Percentiles rank a stretch among this genome's conserved stretches.
Evolutionary conservation across 2,329 filamentous ascomycete species (phyloP).

Genomic region (Cordyceps javanica): DNA sequence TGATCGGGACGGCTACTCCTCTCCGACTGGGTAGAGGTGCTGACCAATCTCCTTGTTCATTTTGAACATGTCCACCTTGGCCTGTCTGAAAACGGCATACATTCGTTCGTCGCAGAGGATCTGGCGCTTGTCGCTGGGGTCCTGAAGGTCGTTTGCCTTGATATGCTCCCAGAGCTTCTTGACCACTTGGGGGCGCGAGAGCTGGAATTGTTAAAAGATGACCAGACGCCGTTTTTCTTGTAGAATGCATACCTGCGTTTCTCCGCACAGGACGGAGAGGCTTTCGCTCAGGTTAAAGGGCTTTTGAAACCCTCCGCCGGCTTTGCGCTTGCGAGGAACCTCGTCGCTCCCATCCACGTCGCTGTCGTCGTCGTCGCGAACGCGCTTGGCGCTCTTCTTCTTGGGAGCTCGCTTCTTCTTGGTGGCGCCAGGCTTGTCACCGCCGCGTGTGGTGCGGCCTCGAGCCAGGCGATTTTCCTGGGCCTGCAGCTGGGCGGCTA

Average conservation of each 20-base stretch:
- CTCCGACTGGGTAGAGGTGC: conserved; percentile 81
- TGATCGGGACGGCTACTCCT: conserved; percentile 36
- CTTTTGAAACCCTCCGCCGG: conserved; percentile 90
- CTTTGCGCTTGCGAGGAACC: conserved; percentile 64
- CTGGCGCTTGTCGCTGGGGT: conserved; percentile 84
- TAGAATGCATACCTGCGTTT: conserved; percentile 49
- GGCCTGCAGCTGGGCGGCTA: conserved; percentile 83
- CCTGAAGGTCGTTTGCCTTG: conserved; percentile 80
- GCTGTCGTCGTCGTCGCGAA: conserved; percentile 73
- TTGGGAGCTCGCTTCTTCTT: conserved; percentile 63
- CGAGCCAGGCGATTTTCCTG: conserved; percentile 72
- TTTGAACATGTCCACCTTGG: conserved; percentile 95
- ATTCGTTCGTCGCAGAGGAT: conserved; percentile 90
- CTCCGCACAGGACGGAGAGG: conserved; percentile 64
- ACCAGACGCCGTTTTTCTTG: background rate
- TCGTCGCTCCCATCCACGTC: conserved; percentile 60
- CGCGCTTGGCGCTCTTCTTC: conserved; percentile 71
- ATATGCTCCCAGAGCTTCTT: conserved; percentile 97
- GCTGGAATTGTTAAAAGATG: conserved; percentile 36
- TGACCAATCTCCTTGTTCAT: conserved; percentile 96
- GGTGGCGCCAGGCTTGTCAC: conserved; percentile 47
- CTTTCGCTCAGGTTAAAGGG: conserved; percentile 68
- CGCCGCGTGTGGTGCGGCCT: conserved; percentile 69
- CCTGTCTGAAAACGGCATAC: conserved; percentile 85
- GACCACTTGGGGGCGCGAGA: conserved; percentile 91